Conservation (phyloP, 306 rosid genomes). For the Acacia crassicarpa region DNA sequence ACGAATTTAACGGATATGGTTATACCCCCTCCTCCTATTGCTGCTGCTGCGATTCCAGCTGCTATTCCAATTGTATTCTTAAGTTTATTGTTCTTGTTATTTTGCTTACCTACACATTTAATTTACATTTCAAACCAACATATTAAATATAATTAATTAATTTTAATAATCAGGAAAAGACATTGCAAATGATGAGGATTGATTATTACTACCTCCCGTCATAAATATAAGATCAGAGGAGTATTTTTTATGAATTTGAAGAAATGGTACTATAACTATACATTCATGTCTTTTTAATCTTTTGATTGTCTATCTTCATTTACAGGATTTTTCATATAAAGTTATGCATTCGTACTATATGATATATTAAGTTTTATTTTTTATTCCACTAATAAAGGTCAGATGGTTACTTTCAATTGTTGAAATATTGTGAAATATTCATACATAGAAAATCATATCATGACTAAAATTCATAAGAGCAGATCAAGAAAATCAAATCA, state of each 20-base stretch:
- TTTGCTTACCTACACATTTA: constrained; percentile 15
- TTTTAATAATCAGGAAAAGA: not conserved
- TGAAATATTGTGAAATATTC: not conserved
- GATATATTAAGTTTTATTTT: not conserved
- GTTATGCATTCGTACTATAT: not conserved
- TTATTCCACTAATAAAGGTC: not conserved
- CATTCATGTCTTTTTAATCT: not conserved
- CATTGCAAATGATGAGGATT: not conserved
- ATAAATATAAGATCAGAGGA: too few relatives aligned
- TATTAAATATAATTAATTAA: not conserved
- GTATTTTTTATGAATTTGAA: not conserved
- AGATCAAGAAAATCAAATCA: not conserved
- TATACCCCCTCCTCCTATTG: constrained; percentile 48
- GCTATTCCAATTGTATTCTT: constrained; percentile 77
- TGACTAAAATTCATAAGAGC: not conserved
- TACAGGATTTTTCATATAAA: constrained; percentile 35
- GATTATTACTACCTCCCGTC: not conserved
- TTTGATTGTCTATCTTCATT: not conserved
- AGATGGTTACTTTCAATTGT: constrained; percentile 1
- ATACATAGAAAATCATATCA: not conserved
- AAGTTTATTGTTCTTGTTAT: constrained; percentile 47
- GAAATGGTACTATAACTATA: not conserved
- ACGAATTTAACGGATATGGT: constrained; percentile 62
- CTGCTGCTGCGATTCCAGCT: constrained; percentile 62
- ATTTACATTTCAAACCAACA: too few relatives aligned